Evolutionary conservation across 176 grass and related monocot species (phyloP).

Genomic region (Hordeum marinum): DNA sequence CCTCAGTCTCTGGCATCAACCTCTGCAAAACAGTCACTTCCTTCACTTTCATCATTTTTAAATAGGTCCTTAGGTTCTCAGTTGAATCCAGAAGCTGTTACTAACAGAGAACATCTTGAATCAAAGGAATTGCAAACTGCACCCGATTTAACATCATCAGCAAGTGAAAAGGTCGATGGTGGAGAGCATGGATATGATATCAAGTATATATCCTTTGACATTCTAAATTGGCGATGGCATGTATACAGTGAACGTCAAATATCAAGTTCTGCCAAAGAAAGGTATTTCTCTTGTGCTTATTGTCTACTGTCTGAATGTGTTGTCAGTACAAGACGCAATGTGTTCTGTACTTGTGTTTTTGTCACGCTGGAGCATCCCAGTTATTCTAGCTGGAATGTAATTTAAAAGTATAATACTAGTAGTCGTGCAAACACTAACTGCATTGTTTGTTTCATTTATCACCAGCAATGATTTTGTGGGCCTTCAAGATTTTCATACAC

Average conservation of each 20-base stretch:
- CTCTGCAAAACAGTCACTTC: constrained; percentile 70
- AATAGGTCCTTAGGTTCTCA: constrained; percentile 55
- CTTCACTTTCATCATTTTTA: constrained; percentile 60
- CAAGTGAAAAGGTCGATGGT: constrained; percentile 49
- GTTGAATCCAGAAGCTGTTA: constrained; percentile 60
- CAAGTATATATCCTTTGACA: constrained; percentile 88
- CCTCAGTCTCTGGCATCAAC: constrained; percentile 28
- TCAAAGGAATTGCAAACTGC: constrained; percentile 46
- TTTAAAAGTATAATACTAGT: not conserved
- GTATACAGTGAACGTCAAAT: constrained; percentile 41
- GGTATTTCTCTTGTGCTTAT: constrained; percentile 39
- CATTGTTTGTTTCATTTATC: constrained; percentile 24
- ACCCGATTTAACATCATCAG: constrained; percentile 51
- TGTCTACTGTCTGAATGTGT: not conserved
- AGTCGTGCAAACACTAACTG: constrained; percentile 16
- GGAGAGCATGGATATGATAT: constrained; percentile 43
- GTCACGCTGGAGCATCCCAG: not conserved
- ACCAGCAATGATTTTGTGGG: constrained; percentile 49
- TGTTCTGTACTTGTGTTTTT: not conserved
- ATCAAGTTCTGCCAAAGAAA: constrained; percentile 54
- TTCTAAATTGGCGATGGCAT: constrained; percentile 91
- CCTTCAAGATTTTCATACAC: constrained; percentile 57
- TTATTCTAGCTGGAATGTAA: not conserved
- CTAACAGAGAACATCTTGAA: constrained; percentile 58
- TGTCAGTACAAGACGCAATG: not conserved